These are phyloP conservation scores for Ceratobasidium papillatum DNA, from an alignment of 1,284 basidiomycete species.

Conservation along the genomic window DNA sequence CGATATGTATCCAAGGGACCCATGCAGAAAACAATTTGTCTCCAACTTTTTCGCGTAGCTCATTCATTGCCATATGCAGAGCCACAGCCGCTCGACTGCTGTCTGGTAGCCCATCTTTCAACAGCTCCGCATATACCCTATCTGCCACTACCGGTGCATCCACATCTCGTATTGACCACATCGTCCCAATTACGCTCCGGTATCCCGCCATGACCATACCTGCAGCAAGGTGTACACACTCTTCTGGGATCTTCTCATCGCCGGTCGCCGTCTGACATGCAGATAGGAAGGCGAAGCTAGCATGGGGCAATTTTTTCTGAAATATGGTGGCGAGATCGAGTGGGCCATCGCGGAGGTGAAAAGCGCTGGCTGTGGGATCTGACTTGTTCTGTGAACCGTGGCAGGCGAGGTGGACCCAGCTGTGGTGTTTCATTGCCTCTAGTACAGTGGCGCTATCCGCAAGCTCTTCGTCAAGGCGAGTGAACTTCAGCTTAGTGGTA, in stretches of 20 bases:
- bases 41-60: constrained; percentile 2
- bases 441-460: not conserved
- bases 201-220: constrained; percentile 18
- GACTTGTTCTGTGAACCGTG: not conserved
- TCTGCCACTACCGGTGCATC: not conserved
- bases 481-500: not conserved
- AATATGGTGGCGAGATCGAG: constrained; percentile 7
- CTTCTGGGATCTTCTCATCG: constrained; percentile 11
- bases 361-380: constrained; percentile 11
- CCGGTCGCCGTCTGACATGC: constrained; percentile 23
- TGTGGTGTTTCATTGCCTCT: not conserved
- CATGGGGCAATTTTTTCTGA: not conserved
- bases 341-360: constrained; percentile 17
- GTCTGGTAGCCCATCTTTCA: not conserved
- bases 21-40: not conserved
- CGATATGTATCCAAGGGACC: not conserved
- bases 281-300: constrained; percentile 7
- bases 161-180: not conserved
- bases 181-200: constrained; percentile 14
- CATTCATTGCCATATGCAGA: not conserved
- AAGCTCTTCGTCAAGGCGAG: not conserved
- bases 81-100: not conserved
- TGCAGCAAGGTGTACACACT: constrained; percentile 12
- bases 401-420: constrained; percentile 35
- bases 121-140: constrained; percentile 15